These are phyloP conservation scores for Xylaria sp. DNA, from an alignment of 2,329 filamentous ascomycete species.

Conservation along the genomic window DNA sequence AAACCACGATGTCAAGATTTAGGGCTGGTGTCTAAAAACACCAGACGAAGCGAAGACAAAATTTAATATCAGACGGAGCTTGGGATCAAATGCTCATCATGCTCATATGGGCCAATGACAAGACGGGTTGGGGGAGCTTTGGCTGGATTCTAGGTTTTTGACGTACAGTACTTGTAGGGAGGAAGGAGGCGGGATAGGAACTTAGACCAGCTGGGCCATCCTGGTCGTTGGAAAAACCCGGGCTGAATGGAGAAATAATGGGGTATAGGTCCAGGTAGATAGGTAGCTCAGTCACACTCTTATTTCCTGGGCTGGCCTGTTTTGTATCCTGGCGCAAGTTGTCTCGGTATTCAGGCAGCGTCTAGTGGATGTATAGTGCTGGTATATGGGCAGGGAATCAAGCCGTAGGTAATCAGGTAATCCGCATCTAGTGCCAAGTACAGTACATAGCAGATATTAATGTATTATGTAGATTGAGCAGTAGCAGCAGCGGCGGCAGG, in stretches of 20 bases:
- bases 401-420: not conserved
- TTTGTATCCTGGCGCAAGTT: conserved; percentile 31
- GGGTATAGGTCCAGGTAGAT: conserved; percentile 12
- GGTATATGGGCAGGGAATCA: conserved; percentile 3
- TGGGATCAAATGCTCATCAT: conserved; percentile 28
- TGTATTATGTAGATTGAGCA: not conserved
- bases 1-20: conserved; percentile 16
- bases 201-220: conserved; percentile 38
- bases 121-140: conserved; percentile 31
- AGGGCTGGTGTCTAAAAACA: conserved; percentile 26
- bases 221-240: conserved; percentile 41
- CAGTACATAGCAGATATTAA: conserved; percentile 4
- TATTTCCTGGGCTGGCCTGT: conserved; percentile 26
- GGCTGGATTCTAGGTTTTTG: conserved; percentile 32
- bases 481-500: not conserved
- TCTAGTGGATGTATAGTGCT: not conserved
- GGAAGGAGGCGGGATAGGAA: conserved; percentile 22
- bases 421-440: conserved; percentile 3
- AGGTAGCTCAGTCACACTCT: conserved; percentile 12
- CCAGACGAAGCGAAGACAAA: conserved; percentile 16
- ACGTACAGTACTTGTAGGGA: conserved; percentile 16
- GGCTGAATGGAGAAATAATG: conserved; percentile 44
- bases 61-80: conserved; percentile 10
- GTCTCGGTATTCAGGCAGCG: conserved; percentile 40
- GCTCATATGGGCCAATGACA: conserved; percentile 39